phyloP scores from a whole-genome alignment of 139 green algal species.

The Chlorokybus atmophyticus region DNA sequence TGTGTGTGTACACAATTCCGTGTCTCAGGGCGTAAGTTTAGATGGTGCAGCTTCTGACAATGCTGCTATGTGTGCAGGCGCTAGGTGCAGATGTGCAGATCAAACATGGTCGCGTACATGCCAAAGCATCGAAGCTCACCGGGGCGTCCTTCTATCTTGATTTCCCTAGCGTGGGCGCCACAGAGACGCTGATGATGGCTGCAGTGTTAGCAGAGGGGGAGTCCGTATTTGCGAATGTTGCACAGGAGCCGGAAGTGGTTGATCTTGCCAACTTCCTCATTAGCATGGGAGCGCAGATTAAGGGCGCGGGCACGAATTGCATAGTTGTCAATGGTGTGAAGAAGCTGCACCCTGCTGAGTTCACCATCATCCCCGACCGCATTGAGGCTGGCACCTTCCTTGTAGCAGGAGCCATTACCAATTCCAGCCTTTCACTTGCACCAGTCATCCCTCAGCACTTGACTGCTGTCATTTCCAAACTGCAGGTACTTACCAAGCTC shows the following conservation, averaged over 20 bases:
- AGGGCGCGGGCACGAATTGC: constrained; percentile 26
- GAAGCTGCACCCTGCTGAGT: constrained; percentile 20
- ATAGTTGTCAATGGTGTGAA: constrained; percentile 28
- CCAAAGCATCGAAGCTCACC: constrained; percentile 13
- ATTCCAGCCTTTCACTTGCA: constrained; percentile 24
- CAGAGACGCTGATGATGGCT: constrained; percentile 46
- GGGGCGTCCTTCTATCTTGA: constrained; percentile 34
- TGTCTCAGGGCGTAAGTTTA: too few species aligned
- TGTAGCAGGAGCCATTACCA: constrained; percentile 32
- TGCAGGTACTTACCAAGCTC: constrained; percentile 19
- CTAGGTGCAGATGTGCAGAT: too few species aligned
- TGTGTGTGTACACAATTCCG: too few species aligned
- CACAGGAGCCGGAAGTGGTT: constrained; percentile 39
- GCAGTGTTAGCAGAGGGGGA: constrained; percentile 30
- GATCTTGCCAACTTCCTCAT: constrained; percentile 39
- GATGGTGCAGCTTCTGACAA: too few species aligned
- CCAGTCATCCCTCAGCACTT: constrained; percentile 30
- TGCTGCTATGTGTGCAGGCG: too few species aligned
- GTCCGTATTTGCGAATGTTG: constrained; percentile 32
- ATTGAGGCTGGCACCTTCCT: constrained; percentile 46
- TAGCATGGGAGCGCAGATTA: constrained; percentile 26
- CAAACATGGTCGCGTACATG: constrained; percentile 28
- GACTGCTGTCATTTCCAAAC: constrained; percentile 24
- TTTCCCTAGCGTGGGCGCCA: constrained; percentile 40
- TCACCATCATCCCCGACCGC: constrained; percentile 42